Evolutionary conservation across 805 yeast genomes (phyloP).

Genomic region (Pichia membranifaciens): DNA sequence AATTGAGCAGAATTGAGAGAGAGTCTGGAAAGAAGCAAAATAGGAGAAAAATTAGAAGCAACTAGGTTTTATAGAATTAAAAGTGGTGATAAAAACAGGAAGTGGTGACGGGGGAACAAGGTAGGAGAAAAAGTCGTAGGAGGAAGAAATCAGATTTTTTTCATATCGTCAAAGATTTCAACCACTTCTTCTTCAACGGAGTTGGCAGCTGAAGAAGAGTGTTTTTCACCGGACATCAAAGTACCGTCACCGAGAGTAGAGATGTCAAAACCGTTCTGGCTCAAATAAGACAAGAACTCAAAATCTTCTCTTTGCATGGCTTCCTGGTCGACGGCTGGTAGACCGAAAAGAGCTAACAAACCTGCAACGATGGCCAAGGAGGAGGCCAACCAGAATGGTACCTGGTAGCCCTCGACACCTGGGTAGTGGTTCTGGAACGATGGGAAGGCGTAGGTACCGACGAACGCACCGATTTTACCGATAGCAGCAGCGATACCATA

Average conservation of each 20-base stretch:
- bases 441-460: slow-evolving; percentile 86
- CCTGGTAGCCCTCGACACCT: slow-evolving; percentile 59
- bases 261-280: slow-evolving; percentile 64
- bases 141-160: no score
- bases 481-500: slow-evolving; percentile 88
- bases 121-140: no score
- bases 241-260: slow-evolving; percentile 44
- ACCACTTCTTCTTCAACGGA: slow-evolving; percentile 2
- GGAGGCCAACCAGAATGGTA: slow-evolving; percentile 80
- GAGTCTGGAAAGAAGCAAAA: no score
- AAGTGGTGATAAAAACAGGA: no score
- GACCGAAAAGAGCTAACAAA: slow-evolving; percentile 56
- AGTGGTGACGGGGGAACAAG: no score
- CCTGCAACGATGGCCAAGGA: slow-evolving; percentile 72
- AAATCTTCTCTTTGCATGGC: slow-evolving; percentile 75
- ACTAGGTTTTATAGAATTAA: no score
- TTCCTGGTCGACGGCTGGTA: slow-evolving; percentile 81
- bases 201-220: background rate
- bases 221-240: slow-evolving; percentile 10
- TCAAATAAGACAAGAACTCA: slow-evolving; percentile 61
- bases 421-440: slow-evolving; percentile 57
- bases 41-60: no score
- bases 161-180: background rate
- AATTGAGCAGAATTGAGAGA: no score
- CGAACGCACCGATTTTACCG: slow-evolving; percentile 91